A percentile compares a stretch with the other conserved stretches of the same genome.
Evolutionary conservation across 306 rosid genomes (phyloP).

Genomic region (Cucumis cinereus): DNA sequence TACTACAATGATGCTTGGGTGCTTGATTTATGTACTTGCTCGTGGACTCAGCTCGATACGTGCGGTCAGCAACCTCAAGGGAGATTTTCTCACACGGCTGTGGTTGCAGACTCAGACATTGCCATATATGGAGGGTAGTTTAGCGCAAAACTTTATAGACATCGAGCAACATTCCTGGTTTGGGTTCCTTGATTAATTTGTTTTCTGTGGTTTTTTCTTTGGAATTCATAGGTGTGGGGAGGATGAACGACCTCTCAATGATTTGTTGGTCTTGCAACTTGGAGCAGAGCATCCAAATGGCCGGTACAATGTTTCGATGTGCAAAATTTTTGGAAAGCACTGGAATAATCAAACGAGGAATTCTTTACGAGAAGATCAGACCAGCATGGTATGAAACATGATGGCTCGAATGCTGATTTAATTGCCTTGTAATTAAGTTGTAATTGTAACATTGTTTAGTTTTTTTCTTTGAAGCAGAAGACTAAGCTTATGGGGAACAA

Average conservation of each 20-base stretch:
- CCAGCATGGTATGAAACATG: neutral
- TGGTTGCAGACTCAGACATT: conserved; percentile 53
- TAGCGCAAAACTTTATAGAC: neutral
- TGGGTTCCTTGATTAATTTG: neutral
- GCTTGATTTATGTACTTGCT: conserved; percentile 59
- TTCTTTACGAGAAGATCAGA: conserved; percentile 19
- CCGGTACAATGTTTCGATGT: conserved; percentile 45
- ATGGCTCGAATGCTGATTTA: neutral
- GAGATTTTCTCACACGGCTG: conserved; percentile 87
- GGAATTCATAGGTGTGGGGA: conserved; percentile 66
- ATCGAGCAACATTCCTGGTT: neutral
- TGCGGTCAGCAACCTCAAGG: conserved; percentile 82
- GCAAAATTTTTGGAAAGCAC: conserved; percentile 65
- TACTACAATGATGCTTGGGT: conserved; percentile 85
- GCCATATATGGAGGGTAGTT: conserved; percentile 83
- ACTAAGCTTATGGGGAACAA: conserved; percentile 29
- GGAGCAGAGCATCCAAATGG: conserved; percentile 55
- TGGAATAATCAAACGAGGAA: conserved; percentile 49
- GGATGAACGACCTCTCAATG: conserved; percentile 87
- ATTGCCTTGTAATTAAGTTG: neutral
- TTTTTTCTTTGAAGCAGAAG: conserved; percentile 34
- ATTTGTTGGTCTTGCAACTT: conserved; percentile 73
- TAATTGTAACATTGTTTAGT: conserved; percentile 1
- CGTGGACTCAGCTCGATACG: conserved; percentile 61
- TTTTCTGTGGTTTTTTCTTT: neutral